phyloP scores from a whole-genome alignment of 2,329 filamentous ascomycete genomes.

The Basipetospora chlamydospora region DNA sequence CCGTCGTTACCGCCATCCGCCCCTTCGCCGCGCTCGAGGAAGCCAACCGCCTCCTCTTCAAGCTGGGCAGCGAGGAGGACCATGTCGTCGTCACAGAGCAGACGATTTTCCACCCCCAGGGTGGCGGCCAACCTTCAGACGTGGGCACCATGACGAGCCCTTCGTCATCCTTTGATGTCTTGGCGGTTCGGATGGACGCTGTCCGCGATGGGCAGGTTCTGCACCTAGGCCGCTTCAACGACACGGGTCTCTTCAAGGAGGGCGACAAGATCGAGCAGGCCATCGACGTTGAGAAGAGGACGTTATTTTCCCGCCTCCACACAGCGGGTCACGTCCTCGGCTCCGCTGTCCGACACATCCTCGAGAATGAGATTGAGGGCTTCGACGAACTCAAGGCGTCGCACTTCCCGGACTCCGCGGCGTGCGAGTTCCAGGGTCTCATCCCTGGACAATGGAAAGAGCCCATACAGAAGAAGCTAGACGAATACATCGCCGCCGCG shows the following conservation, averaged over 20 bases:
- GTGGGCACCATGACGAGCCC: slow-evolving; percentile 36
- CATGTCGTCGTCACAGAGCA: slow-evolving; percentile 44
- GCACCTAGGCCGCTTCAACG: slow-evolving; percentile 46
- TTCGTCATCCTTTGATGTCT: slow-evolving; percentile 31
- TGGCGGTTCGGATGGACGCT: slow-evolving; percentile 39
- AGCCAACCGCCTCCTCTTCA: slow-evolving; percentile 41
- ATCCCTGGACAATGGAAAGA: slow-evolving; percentile 51
- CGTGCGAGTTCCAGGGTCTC: slow-evolving; percentile 51
- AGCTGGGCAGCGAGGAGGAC: slow-evolving; percentile 33
- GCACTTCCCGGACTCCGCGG: slow-evolving; percentile 53
- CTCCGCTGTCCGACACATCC: slow-evolving; percentile 45
- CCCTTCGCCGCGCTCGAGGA: slow-evolving; percentile 35
- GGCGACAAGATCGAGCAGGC: slow-evolving; percentile 35
- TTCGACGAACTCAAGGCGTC: slow-evolving; percentile 57
- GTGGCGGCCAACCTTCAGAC: slow-evolving; percentile 60
- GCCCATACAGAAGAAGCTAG: slow-evolving; percentile 44
- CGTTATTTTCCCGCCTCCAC: slow-evolving; percentile 53
- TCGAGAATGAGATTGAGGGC: slow-evolving; percentile 32
- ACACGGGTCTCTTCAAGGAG: slow-evolving; percentile 18
- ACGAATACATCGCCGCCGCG: slow-evolving; percentile 39
- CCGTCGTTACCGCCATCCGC: slow-evolving; percentile 29
- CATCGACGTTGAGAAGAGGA: slow-evolving; percentile 45
- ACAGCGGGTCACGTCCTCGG: slow-evolving; percentile 63
- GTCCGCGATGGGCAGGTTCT: slow-evolving; percentile 40
- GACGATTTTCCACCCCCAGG: slow-evolving; percentile 66